Conservation (phyloP, 495 filamentous ascomycete genomes). For the Saxophila tyrrhenica region DNA sequence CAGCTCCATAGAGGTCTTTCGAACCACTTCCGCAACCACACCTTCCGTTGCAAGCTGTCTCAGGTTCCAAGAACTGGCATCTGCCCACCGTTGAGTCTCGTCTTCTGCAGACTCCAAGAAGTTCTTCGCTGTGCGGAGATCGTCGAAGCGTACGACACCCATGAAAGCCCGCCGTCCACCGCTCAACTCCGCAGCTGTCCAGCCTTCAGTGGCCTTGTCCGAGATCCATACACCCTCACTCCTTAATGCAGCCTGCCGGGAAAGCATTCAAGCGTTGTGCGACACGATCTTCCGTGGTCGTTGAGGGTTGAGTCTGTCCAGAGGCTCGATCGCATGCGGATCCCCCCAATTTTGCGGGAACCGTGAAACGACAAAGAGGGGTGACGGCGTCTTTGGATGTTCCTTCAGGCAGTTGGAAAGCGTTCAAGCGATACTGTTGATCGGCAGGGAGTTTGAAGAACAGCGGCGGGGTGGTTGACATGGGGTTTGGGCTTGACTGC, state of each 20-base stretch:
- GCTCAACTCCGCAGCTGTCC: background rate
- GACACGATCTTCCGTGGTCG: background rate
- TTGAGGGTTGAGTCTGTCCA: background rate
- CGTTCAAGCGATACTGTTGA: background rate
- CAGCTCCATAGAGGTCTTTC: background rate
- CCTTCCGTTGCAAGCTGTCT: background rate
- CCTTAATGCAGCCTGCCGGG: background rate
- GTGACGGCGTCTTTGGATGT: background rate
- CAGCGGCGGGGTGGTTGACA: background rate
- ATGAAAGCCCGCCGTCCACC: background rate
- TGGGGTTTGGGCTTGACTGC: background rate
- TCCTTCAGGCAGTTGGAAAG: background rate
- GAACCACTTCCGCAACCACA: background rate
- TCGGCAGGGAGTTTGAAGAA: background rate
- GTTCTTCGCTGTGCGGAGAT: background rate
- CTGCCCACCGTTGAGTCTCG: background rate
- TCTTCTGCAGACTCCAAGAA: background rate
- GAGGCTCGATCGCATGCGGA: background rate
- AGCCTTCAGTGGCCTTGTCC: background rate
- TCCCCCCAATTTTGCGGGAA: background rate
- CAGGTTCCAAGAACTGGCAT: background rate
- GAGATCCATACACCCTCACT: background rate
- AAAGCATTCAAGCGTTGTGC: background rate
- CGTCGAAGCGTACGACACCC: background rate
- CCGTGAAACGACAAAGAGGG: background rate